phyloP scores from a whole-genome alignment of 2,329 filamentous ascomycete genomes.

The Lithohypha guttulata region DNA sequence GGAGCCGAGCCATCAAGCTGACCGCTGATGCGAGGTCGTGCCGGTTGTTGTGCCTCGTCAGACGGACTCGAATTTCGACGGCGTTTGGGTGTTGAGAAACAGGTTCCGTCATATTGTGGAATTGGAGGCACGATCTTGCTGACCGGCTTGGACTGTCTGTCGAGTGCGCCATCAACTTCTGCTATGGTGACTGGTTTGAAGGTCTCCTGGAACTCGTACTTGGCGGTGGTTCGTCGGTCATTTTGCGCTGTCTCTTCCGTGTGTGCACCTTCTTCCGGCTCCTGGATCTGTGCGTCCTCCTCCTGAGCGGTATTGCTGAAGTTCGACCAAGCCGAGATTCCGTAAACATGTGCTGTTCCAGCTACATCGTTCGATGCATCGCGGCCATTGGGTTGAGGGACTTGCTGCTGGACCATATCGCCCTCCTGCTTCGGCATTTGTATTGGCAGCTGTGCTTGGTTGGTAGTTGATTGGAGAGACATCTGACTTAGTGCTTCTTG shows the following conservation, averaged over 20 bases:
- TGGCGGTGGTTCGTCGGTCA: constrained; percentile 10
- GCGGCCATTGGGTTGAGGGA: not conserved
- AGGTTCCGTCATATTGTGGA: constrained; percentile 18
- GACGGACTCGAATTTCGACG: constrained; percentile 6
- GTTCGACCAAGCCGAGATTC: constrained; percentile 30
- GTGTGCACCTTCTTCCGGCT: constrained; percentile 21
- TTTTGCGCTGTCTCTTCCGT: constrained; percentile 12
- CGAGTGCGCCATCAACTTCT: constrained; percentile 8
- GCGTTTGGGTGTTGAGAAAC: constrained; percentile 15
- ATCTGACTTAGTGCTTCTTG: not conserved
- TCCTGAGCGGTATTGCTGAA: constrained; percentile 27
- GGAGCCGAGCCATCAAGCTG: constrained; percentile 9
- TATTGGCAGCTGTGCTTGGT: not conserved
- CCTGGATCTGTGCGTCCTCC: constrained; percentile 25
- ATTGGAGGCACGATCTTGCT: constrained; percentile 2
- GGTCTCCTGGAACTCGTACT: constrained; percentile 27
- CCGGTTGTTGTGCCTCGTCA: not conserved
- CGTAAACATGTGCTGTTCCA: not conserved
- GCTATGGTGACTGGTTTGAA: constrained; percentile 31
- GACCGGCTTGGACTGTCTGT: not conserved
- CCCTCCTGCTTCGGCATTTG: not conserved
- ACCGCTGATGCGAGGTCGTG: not conserved
- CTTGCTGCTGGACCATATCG: not conserved
- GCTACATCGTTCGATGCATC: not conserved
- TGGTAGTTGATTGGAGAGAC: not conserved